These are phyloP conservation scores for Daucus carota DNA, from an alignment of 129 eudicot species.

Conservation along the genomic window DNA sequence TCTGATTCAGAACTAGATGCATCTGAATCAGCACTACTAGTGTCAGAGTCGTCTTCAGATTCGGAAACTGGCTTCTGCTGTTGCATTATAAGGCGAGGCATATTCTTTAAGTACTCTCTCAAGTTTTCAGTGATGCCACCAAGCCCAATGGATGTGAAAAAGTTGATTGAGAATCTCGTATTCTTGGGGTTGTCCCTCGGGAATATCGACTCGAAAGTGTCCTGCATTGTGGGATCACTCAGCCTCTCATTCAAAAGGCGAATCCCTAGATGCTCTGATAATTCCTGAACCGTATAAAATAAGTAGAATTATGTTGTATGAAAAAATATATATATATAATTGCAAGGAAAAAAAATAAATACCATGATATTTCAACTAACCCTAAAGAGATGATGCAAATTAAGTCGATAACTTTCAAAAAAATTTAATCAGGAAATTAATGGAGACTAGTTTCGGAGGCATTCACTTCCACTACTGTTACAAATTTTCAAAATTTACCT, in stretches of 20 bases:
- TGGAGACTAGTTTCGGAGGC: background rate
- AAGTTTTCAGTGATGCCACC: conserved; percentile 93
- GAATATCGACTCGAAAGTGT: conserved; percentile 74
- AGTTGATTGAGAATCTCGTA: conserved; percentile 79
- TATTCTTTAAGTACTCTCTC: conserved; percentile 81
- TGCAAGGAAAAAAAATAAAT: background rate
- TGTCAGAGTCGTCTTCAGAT: conserved; percentile 41
- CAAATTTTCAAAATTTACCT: conserved; percentile 35
- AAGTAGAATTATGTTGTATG: background rate
- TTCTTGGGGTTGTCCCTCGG: conserved; percentile 86
- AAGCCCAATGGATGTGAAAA: conserved; percentile 88
- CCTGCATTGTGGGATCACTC: conserved; percentile 79
- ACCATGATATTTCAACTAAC: background rate
- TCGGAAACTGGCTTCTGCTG: conserved; percentile 67
- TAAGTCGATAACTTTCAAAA: no score
- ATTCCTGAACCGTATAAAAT: conserved; percentile 45
- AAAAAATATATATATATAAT: background rate
- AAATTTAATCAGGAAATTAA: background rate
- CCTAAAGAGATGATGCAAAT: background rate
- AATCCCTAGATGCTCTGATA: conserved; percentile 93
- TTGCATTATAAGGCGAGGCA: conserved; percentile 95
- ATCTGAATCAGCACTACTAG: conserved; percentile 25
- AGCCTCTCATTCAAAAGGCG: conserved; percentile 81
- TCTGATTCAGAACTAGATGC: conserved; percentile 32
- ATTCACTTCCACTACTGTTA: background rate